Conservation (phyloP, 805 yeast genomes). For the Yarrowia deformans region DNA sequence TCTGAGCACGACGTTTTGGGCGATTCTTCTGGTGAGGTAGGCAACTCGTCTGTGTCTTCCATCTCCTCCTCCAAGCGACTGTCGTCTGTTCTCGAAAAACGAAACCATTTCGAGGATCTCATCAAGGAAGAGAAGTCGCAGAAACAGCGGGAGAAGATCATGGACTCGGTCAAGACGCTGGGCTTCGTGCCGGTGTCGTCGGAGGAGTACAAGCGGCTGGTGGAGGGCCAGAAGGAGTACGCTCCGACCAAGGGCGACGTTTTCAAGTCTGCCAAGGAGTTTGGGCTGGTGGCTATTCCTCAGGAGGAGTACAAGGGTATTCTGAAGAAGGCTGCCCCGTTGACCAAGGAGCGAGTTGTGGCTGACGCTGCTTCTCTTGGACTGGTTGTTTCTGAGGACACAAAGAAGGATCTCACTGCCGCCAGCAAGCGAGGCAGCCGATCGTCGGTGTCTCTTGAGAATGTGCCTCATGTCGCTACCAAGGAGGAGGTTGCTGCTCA, state of each 20-base stretch:
- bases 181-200: slow-evolving; percentile 50
- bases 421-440: background rate
- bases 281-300: slow-evolving; percentile 56
- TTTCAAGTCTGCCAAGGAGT: slow-evolving; percentile 53
- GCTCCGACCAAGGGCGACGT: slow-evolving; percentile 51
- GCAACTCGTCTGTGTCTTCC: slow-evolving; percentile 39
- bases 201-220: slow-evolving; percentile 51
- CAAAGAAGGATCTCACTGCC: background rate
- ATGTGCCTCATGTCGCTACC: slow-evolving; percentile 34
- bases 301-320: slow-evolving; percentile 55
- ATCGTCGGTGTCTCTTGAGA: background rate
- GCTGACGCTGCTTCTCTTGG: slow-evolving; percentile 46
- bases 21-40: slow-evolving; percentile 22
- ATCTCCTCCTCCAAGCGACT: slow-evolving; percentile 33
- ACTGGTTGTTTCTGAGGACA: slow-evolving; percentile 37
- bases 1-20: slow-evolving; percentile 15
- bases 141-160: slow-evolving; percentile 46
- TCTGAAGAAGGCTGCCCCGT: slow-evolving; percentile 44
- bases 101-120: slow-evolving; percentile 48
- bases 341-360: slow-evolving; percentile 46
- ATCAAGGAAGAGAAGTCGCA: slow-evolving; percentile 44
- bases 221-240: slow-evolving; percentile 48
- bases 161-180: slow-evolving; percentile 47
- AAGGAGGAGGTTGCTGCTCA: slow-evolving; percentile 45
- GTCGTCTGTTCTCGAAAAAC: slow-evolving; percentile 47